Conservation (phyloP, 176 grass and related monocot species). For the Raddia distichophylla region DNA sequence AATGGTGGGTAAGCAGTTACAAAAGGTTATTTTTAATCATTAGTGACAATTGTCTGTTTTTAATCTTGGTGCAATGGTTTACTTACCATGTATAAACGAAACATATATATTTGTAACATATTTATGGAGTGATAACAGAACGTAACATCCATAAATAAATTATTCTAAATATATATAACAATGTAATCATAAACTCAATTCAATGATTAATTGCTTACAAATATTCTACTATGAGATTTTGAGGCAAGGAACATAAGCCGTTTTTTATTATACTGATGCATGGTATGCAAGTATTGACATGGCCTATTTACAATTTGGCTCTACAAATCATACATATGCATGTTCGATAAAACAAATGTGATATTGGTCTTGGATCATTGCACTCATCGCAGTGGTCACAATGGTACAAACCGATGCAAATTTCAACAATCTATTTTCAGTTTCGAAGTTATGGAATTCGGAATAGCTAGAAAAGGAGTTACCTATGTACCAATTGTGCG, state of each 20-base stretch:
- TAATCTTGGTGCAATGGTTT: not conserved
- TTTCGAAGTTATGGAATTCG: not conserved
- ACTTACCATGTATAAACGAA: not conserved
- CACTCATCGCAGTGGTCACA: not conserved
- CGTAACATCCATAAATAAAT: not conserved
- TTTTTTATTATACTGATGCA: not conserved
- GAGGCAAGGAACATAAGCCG: not conserved
- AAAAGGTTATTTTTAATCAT: not conserved
- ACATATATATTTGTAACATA: not conserved
- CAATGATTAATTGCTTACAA: not conserved
- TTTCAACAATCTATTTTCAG: not conserved
- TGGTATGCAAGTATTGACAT: not conserved
- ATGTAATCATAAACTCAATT: not conserved
- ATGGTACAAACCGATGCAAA: not conserved
- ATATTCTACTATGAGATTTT: not conserved
- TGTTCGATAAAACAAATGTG: not conserved
- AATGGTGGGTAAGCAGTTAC: not conserved
- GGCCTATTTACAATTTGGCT: not conserved
- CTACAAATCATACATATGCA: not conserved
- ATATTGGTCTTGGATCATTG: not conserved
- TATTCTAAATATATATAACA: not conserved
- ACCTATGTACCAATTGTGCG: not conserved
- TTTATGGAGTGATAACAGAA: not conserved
- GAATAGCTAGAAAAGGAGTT: not conserved
- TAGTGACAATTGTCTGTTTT: not conserved